Percentiles rank a stretch among this genome's conserved stretches.
Evolutionary conservation across 1,284 basidiomycete genomes (phyloP).

Genomic region (Grifola frondosa): DNA sequence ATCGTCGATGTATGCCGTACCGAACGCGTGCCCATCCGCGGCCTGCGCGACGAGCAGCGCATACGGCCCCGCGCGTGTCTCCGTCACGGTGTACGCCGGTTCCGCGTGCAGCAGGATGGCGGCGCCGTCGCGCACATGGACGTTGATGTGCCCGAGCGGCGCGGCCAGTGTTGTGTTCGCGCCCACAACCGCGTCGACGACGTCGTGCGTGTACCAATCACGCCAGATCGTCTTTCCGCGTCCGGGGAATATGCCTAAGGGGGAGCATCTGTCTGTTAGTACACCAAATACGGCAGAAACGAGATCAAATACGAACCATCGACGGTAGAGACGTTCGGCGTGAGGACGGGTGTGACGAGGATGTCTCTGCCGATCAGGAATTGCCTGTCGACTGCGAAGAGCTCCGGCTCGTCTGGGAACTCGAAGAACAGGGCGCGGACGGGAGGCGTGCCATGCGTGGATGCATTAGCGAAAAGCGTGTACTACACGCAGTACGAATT

Average conservation of each 20-base stretch:
- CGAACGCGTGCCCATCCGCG: constrained; percentile 45
- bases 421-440: constrained; percentile 76
- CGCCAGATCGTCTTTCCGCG: constrained; percentile 64
- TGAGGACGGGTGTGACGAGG: constrained; percentile 72
- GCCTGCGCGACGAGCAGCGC: constrained; percentile 55
- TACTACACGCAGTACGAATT: constrained; percentile 43
- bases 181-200: constrained; percentile 39
- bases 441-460: constrained; percentile 62
- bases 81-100: constrained; percentile 58
- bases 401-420: constrained; percentile 67
- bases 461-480: constrained; percentile 71
- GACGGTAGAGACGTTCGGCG: constrained; percentile 55
- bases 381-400: constrained; percentile 65
- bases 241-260: constrained; percentile 59
- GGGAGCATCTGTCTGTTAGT: neutral
- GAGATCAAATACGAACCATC: constrained; percentile 36
- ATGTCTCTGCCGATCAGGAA: constrained; percentile 71
- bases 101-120: constrained; percentile 54
- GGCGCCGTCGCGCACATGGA: constrained; percentile 63
- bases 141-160: constrained; percentile 68
- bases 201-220: constrained; percentile 74
- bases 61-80: constrained; percentile 56
- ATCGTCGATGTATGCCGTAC: constrained; percentile 64
- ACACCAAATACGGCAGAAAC: neutral
- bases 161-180: constrained; percentile 50